These are phyloP conservation scores for Onygena corvina DNA, from an alignment of 2,329 filamentous ascomycete genomes.

Conservation along the genomic window DNA sequence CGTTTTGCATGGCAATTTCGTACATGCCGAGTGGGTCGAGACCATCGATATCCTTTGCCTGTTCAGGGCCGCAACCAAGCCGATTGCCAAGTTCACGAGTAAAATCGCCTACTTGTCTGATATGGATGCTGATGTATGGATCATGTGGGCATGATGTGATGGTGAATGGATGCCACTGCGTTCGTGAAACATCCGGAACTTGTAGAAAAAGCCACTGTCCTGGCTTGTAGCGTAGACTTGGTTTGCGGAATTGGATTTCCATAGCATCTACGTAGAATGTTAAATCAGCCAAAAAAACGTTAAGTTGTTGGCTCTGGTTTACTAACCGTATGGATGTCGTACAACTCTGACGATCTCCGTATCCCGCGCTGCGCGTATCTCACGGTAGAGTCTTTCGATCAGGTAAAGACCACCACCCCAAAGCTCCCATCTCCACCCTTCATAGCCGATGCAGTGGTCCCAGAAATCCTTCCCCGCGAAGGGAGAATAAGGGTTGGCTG, in stretches of 20 bases:
- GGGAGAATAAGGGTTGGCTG: conserved; percentile 58
- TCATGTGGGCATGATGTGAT: conserved; percentile 97
- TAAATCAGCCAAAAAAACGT: not conserved
- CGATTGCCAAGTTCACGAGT: conserved; percentile 88
- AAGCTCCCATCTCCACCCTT: conserved; percentile 96
- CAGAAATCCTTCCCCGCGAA: conserved; percentile 75
- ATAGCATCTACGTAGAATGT: conserved; percentile 67
- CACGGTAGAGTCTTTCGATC: conserved; percentile 76
- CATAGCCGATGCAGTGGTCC: conserved; percentile 85
- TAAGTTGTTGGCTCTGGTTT: conserved; percentile 17
- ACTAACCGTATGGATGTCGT: conserved; percentile 79
- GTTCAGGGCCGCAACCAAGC: conserved; percentile 77
- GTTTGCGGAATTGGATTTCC: conserved; percentile 94
- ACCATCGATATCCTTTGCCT: conserved; percentile 78
- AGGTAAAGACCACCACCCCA: conserved; percentile 77
- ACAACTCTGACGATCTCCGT: conserved; percentile 91
- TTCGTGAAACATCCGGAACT: conserved; percentile 71
- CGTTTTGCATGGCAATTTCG: conserved; percentile 87
- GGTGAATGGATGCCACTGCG: conserved; percentile 98
- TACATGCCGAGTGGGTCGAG: conserved; percentile 95
- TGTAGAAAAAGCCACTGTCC: conserved; percentile 98
- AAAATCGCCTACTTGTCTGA: conserved; percentile 94
- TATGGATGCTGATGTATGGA: conserved; percentile 84
- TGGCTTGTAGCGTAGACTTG: conserved; percentile 94
- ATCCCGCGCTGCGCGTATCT: conserved; percentile 68